Conservation (phyloP, 2,329 filamentous ascomycete species). For the Ilyonectria robusta region DNA sequence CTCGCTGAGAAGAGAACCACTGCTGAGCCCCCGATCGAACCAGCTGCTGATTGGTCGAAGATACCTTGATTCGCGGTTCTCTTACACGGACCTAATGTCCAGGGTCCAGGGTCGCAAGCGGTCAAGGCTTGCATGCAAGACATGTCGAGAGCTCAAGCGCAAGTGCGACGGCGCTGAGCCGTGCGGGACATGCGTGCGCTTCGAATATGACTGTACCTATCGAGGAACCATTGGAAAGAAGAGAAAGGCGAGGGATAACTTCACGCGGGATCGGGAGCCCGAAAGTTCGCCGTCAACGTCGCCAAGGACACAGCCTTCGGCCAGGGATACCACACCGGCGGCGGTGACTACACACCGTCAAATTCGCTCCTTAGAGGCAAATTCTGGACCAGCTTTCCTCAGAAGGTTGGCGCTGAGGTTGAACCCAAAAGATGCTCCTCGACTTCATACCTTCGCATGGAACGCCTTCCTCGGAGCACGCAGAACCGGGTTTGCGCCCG, state of each 20-base stretch:
- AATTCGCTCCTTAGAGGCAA: slow-evolving; percentile 65
- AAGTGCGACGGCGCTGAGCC: slow-evolving; percentile 69
- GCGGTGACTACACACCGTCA: slow-evolving; percentile 41
- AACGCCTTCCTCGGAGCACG: slow-evolving; percentile 57
- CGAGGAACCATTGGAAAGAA: slow-evolving; percentile 45
- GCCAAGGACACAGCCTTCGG: not conserved
- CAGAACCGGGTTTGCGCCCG: slow-evolving; percentile 36
- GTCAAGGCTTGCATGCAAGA: slow-evolving; percentile 62
- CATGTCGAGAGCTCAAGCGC: slow-evolving; percentile 69
- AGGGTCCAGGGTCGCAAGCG: slow-evolving; percentile 50
- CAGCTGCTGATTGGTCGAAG: not conserved
- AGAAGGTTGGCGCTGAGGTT: slow-evolving; percentile 65
- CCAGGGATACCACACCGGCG: slow-evolving; percentile 29
- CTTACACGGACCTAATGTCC: slow-evolving; percentile 30
- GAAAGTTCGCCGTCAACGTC: slow-evolving; percentile 7
- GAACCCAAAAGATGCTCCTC: slow-evolving; percentile 66
- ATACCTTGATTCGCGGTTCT: not conserved
- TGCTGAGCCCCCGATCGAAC: not conserved
- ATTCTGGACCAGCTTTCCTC: slow-evolving; percentile 70
- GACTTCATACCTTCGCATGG: slow-evolving; percentile 70
- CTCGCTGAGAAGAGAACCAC: not conserved
- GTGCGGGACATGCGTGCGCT: slow-evolving; percentile 67
- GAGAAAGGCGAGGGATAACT: slow-evolving; percentile 19
- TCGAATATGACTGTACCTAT: slow-evolving; percentile 68
- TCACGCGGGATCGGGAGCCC: not conserved